Evolutionary conservation across 2,329 filamentous ascomycete species (phyloP), one percentile per base, ranked within the genome.

Genomic region (Fusarium buxicola): DNA sequence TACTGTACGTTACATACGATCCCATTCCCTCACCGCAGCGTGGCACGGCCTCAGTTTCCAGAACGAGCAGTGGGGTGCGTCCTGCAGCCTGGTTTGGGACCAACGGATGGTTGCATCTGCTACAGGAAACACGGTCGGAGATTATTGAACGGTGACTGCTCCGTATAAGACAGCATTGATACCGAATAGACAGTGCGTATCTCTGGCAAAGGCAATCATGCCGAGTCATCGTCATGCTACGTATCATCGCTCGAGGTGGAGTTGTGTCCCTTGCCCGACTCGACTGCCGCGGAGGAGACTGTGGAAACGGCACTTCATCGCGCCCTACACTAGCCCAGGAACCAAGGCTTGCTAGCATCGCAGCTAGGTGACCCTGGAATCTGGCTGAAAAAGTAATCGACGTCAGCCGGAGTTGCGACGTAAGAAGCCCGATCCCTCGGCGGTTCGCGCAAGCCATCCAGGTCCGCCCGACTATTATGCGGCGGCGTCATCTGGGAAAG

Each of bases 21-120:
- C 54, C 43, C 51, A 51, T 27, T 46, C 50, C 49, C 55, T 50
- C 51, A 59, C 51, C 38, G 30, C 36, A 55, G 53, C 30, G 40
- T 45, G 39, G 49, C 46, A 41, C 61, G 61, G 61, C 39, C 35
- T 64, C 56, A 36, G 40, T 68, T 67, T 57, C 67, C 67, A 34
- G 58, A 69, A 69, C 55, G 18, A 66, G 67, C 16, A 66, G 62
- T 69, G 67, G 67, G 65, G 67, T 69, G 67, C 67, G 66, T 46
- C 49, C 39, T 54, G 46, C 28, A 52, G 34, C 36, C 36, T 38
- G 13, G 27, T 32, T 51, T 35, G 39, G 28, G 25, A 30, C 36
- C 38, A 55, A 58, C 45, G 27, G 16, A 60, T 31, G 30, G 63
- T 63, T 63, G 59, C 63, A 68, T 49, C 30, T 24, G 38, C 40